Evolutionary conservation across 441 rosid genomes (phyloP).

Genomic region (Eruca vesicaria): DNA sequence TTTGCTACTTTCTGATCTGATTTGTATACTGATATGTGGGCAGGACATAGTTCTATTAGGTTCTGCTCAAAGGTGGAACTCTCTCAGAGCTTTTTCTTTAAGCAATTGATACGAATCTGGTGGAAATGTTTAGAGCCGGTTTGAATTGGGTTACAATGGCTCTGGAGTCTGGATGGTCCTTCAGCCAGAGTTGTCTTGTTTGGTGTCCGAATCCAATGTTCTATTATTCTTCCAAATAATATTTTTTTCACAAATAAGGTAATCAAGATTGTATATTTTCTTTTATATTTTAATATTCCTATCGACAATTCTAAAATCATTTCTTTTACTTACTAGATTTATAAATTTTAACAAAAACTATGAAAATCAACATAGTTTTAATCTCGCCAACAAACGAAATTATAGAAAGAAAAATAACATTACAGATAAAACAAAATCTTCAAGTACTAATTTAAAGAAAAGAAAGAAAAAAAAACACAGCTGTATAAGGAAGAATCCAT

Average conservation of each 20-base stretch:
- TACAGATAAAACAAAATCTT: conserved; percentile 20
- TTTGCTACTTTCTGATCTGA: not conserved
- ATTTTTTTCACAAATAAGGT: too few relatives aligned
- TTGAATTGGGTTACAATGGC: conserved; percentile 54
- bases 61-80: not conserved
- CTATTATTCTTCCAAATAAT: too few relatives aligned
- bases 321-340: not conserved
- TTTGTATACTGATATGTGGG: not conserved
- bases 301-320: not conserved
- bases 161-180: conserved; percentile 75
- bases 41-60: conserved; percentile 6
- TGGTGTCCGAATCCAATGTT: conserved; percentile 83
- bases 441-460: not conserved
- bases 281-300: not conserved
- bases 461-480: not conserved
- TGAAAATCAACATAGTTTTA: not conserved
- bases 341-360: not conserved
- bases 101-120: conserved; percentile 25
- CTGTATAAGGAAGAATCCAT: conserved; percentile 9
- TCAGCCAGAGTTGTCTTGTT: conserved; percentile 83
- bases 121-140: conserved; percentile 32
- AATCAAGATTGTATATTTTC: too few relatives aligned
- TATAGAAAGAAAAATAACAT: not conserved
- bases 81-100: too few relatives aligned
- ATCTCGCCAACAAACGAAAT: conserved; percentile 11